Base-by-base conservation (phyloP, 129 eudicot genomes). In the Arctium minus region DNA sequence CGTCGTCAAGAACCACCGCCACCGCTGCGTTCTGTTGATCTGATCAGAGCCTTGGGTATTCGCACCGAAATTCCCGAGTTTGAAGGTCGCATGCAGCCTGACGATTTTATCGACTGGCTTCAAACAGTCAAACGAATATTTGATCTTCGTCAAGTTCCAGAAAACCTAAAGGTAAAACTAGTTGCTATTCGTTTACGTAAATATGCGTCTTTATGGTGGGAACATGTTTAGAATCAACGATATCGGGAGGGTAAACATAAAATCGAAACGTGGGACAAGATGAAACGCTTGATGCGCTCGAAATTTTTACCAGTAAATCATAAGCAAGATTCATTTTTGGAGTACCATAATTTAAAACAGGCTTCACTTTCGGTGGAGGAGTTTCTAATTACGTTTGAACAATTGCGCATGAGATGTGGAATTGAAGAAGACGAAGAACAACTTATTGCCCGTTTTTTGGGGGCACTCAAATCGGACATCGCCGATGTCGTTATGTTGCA, bases 141-240 rank as follows among this genome's bases (percentile, higher is more conserved):
- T 60, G 80, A 81, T 27, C 67, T 15, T 40, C 38, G 40, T 5
- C 74, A 81, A 2, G 8, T 81, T 62, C 62, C 37, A 2, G 76
- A 82, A 12, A 22, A 82, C 4, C 17, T 44, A 0, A 84, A 78
- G 70, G 85, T 85, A 17, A 85, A 85, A 48, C 30, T 84, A 10
- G 87, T 73, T 44, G 79, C 86, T 0, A 32, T 84, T 5, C 73
- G 74, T 22, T 32, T 79, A 13, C 33, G 46, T 75, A 79, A 67
- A 37, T 71, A 83, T 77, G 87, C 87, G 0, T 79, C 80, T 2
- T 2, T 79, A 10, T 85, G 87, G 84, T 85, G 81, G 80, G 80
- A 79, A 27, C 80, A 85, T 36, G 18, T 85, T 5, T 64, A 64
- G 70, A 79, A 64, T 12, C 79, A 37, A 22, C 44, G 83, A 2